Evolutionary conservation across 352 stramenopile genomes (phyloP).

Genomic region (Lagenidium sp.): DNA sequence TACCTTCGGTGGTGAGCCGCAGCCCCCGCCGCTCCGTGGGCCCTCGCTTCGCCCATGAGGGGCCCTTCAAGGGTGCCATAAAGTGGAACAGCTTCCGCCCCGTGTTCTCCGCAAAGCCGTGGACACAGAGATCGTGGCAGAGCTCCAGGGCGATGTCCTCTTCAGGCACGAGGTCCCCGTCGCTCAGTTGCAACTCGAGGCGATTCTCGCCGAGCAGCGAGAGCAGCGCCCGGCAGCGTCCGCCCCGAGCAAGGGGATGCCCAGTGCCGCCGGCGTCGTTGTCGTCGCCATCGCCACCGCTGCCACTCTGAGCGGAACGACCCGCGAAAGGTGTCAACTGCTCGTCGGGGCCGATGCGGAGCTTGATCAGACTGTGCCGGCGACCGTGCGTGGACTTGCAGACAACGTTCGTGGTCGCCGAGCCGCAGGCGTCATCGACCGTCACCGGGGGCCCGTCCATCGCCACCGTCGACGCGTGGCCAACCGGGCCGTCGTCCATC

Average conservation of each 20-base stretch:
- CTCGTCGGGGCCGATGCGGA: slow-evolving; percentile 11
- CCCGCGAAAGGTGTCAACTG: no score
- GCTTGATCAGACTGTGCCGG: slow-evolving; percentile 16
- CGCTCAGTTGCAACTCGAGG: no score
- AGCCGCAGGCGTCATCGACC: background rate
- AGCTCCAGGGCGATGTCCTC: slow-evolving; percentile 52
- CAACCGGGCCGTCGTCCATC: no score
- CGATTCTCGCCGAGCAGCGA: no score
- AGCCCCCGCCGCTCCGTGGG: slow-evolving; percentile 17
- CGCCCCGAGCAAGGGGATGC: no score
- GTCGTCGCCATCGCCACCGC: background rate
- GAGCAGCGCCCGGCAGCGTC: no score
- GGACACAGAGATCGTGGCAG: slow-evolving; percentile 74
- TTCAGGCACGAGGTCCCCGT: slow-evolving; percentile 24
- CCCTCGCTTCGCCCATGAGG: no score
- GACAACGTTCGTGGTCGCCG: slow-evolving; percentile 19
- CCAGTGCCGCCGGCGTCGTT: background rate
- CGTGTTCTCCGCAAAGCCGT: slow-evolving; percentile 57
- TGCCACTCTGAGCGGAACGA: no score
- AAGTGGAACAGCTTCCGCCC: slow-evolving; percentile 50
- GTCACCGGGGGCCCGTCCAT: background rate
- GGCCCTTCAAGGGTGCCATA: slow-evolving; percentile 49
- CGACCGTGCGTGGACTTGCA: slow-evolving; percentile 13
- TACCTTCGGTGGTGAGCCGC: background rate
- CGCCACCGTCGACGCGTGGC: background rate